These are phyloP conservation scores for Alternaria arbusti DNA, from an alignment of 2,329 filamentous ascomycete genomes.

Conservation along the genomic window DNA sequence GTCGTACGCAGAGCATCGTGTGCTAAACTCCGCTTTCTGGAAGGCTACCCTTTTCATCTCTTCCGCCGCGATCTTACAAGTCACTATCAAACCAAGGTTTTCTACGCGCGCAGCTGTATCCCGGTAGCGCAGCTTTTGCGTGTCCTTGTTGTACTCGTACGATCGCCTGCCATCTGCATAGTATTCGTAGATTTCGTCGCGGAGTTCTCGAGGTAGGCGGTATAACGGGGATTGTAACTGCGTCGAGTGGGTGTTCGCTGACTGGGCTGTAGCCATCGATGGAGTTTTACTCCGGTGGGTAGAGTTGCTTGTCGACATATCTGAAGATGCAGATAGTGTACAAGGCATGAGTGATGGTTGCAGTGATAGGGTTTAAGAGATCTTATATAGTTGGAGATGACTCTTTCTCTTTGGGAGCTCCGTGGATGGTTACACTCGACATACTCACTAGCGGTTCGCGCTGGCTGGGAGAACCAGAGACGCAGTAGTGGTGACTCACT, in stretches of 20 bases:
- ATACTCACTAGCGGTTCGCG: not conserved
- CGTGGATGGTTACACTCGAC: not conserved
- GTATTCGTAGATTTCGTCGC: not conserved
- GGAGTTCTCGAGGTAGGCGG: not conserved
- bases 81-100: not conserved
- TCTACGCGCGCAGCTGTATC: not conserved
- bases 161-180: not conserved
- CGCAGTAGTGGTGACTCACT: not conserved
- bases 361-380: not conserved
- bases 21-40: not conserved
- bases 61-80: not conserved
- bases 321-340: not conserved
- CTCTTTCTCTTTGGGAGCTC: not conserved
- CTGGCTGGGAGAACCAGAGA: not conserved
- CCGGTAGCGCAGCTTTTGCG: not conserved
- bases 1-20: not conserved
- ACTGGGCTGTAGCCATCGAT: fast-evolving
- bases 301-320: not conserved
- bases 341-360: not conserved
- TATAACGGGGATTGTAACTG: not conserved
- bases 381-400: not conserved
- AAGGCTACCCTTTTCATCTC: not conserved
- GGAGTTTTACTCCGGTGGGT: not conserved
- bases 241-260: not conserved
- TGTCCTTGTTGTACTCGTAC: not conserved